These are phyloP conservation scores for Penicillium steckii DNA, from an alignment of 495 filamentous ascomycete species.

Conservation along the genomic window DNA sequence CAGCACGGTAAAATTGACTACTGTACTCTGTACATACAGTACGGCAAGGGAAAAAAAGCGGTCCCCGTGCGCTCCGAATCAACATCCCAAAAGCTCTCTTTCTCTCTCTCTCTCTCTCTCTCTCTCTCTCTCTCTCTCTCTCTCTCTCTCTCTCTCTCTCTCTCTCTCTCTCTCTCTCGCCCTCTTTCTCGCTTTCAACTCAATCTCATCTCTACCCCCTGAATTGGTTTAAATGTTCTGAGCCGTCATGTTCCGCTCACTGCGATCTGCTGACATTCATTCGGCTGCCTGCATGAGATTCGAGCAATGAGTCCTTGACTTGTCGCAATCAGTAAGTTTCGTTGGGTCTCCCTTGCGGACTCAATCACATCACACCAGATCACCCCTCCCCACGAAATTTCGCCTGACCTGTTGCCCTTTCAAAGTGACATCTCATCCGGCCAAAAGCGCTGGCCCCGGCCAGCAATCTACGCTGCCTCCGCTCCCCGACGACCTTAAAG, in stretches of 20 bases:
- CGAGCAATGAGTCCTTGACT: slow-evolving; percentile 22
- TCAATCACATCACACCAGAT: slow-evolving; percentile 2
- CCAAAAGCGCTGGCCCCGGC: slow-evolving; percentile 41
- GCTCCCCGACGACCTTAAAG: slow-evolving; percentile 42
- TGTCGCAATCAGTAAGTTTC: slow-evolving; percentile 17
- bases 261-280: slow-evolving; percentile 13
- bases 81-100: slow-evolving; percentile 17
- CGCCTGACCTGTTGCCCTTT: slow-evolving; percentile 3
- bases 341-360: slow-evolving; percentile 9
- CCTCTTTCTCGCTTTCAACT: background rate
- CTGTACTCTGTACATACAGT: background rate
- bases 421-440: slow-evolving; percentile 41
- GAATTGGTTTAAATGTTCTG: slow-evolving; percentile 12
- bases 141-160: slow-evolving; percentile 1
- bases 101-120: slow-evolving; percentile 8
- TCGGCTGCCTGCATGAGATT: slow-evolving; percentile 19
- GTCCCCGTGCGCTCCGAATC: slow-evolving; percentile 19
- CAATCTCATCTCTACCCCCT: background rate
- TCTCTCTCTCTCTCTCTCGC: background rate
- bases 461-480: slow-evolving; percentile 45
- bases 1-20: too few species aligned
- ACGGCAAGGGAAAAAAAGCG: slow-evolving; percentile 9
- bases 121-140: slow-evolving; percentile 3
- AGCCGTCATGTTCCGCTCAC: slow-evolving; percentile 14
- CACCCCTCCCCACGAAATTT: background rate